Percentiles rank a stretch among this genome's conserved stretches.
These are phyloP conservation scores for Epithele typhae DNA, from an alignment of 768 basidiomycete genomes.

Conservation along the genomic window DNA sequence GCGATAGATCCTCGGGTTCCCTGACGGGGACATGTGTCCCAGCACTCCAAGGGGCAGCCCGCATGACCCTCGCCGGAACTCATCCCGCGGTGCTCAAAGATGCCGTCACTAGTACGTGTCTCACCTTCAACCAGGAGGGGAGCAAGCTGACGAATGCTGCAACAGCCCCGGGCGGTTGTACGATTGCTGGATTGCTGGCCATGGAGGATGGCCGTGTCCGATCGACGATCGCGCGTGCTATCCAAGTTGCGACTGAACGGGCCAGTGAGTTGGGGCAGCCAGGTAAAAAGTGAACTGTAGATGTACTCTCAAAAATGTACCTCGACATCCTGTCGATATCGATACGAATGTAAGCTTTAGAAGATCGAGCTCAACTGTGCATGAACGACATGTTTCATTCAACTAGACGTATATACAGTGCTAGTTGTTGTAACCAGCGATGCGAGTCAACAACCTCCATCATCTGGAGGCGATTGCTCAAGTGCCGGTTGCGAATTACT, in stretches of 20 bases:
- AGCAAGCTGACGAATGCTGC: conserved; percentile 1
- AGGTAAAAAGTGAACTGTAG: conserved; percentile 38
- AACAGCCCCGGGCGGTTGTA: conserved; percentile 94
- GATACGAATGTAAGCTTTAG: not conserved
- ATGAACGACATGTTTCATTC: not conserved
- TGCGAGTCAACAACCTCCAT: conserved; percentile 13
- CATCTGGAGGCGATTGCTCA: conserved; percentile 10
- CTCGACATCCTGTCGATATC: not conserved
- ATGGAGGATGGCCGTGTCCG: conserved; percentile 93
- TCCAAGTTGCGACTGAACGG: conserved; percentile 89
- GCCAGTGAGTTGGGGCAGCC: conserved; percentile 83
- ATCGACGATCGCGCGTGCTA: conserved; percentile 91
- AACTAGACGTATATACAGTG: not conserved
- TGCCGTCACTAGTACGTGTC: conserved; percentile 84
- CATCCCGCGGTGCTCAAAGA: conserved; percentile 98
- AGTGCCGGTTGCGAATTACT: conserved; percentile 24
- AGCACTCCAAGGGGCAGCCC: conserved; percentile 95
- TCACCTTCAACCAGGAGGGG: not conserved
- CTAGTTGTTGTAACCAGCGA: conserved; percentile 5
- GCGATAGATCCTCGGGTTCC: not conserved
- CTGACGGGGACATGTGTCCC: conserved; percentile 6
- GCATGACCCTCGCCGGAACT: conserved; percentile 85
- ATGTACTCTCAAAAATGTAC: not conserved
- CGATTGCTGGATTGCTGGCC: conserved; percentile 93
- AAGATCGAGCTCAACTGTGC: not conserved